Conservation (phyloP, 768 basidiomycete genomes). For the Termitomyces sp. region DNA sequence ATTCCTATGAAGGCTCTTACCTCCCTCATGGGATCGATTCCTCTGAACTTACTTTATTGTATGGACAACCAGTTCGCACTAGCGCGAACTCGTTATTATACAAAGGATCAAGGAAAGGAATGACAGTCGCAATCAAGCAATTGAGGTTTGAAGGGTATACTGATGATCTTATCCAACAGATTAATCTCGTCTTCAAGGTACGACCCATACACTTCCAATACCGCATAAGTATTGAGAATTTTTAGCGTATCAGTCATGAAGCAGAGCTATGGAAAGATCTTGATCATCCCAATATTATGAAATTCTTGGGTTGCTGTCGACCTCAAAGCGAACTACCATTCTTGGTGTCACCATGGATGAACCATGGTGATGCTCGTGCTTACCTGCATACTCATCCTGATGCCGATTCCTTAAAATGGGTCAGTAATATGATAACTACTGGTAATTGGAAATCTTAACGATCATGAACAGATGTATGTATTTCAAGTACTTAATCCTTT, state of each 20-base stretch:
- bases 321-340: neutral
- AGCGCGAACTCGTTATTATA: neutral
- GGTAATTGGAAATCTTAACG: neutral
- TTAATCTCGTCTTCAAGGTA: neutral
- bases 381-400: neutral
- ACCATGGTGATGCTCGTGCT: neutral
- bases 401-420: neutral
- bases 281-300: neutral
- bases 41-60: neutral
- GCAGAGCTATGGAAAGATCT: neutral
- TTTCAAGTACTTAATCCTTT: too few species aligned
- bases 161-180: neutral
- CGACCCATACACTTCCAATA: neutral
- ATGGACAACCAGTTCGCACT: neutral
- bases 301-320: neutral
- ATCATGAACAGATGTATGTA: neutral
- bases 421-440: neutral
- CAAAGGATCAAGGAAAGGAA: neutral
- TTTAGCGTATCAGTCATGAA: neutral
- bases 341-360: neutral
- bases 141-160: neutral
- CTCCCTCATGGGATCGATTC: neutral
- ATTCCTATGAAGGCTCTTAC: neutral
- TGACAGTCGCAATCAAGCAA: neutral
- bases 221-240: neutral